Evolutionary conservation across 306 rosid genomes (phyloP), one percentile per base, ranked within the genome.

Genomic region (Sicyos edulis): DNA sequence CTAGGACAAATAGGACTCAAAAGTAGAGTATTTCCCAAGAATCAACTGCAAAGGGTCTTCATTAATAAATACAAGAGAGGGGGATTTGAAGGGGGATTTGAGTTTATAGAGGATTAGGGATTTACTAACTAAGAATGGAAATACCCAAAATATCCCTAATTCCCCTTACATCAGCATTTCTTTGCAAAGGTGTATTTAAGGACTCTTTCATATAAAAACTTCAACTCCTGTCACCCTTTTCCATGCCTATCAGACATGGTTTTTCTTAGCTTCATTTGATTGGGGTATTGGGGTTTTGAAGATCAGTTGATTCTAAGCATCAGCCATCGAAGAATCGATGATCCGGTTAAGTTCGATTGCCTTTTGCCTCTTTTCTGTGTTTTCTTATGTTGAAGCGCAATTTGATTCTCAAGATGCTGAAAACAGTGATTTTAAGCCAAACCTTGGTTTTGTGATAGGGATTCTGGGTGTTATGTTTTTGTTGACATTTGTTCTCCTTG

Each of bases 391-490:
- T 70, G 81, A 79, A 83, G 91, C 91, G 83, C 92, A 81, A 74
- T 0, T 47, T 17, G 2, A 77, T 54, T 7, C 76, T 29, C 49
- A 60, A 10, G 78, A 85, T 63, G 75, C 21, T 24, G 70, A 63
- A 63, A 78, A 71, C 9, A 54, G 80, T 5, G 73, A 73, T 60
- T 87, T 88, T 73, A 84, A 86, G 65, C 97, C 97, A 55, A 89
- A 84, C 68, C 85, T 91, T 71, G 92, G 67, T 29, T 83, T 89
- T 81, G 96, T 95, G 55, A 77, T 89, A 32, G 89, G 78, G 54
- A 66, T 91, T 73, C 83, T 91, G 1, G 54, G 83, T 7, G 17
- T 82, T 42, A 80, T 88, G 88, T 87, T 91, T 34, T 37, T 78
- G 7, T 10, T 95, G 3, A 91, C 99, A 68, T 82, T 86, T 44